Evolutionary conservation across 257 asterid genomes (phyloP).

Genomic region (Lycium ferocissimum): DNA sequence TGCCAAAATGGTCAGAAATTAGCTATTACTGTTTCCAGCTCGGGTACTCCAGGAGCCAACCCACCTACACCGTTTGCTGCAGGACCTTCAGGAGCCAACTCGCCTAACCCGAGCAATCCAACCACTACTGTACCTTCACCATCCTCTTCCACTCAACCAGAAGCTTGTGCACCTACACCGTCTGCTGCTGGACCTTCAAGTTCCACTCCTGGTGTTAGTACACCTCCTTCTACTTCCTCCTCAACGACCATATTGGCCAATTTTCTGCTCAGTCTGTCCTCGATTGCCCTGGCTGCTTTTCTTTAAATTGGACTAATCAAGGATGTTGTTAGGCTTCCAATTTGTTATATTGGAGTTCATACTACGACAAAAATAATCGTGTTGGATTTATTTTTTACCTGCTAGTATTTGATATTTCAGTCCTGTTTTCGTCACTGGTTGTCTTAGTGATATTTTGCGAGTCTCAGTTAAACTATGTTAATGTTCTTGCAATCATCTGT

Average conservation of each 20-base stretch:
- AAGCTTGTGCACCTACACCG: conserved; percentile 41
- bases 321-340: not conserved
- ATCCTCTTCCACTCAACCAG: conserved; percentile 32
- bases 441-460: not conserved
- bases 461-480: not conserved
- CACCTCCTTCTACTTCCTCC: not conserved
- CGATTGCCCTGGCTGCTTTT: not conserved
- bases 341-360: not conserved
- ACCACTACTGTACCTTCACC: not conserved
- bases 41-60: not conserved
- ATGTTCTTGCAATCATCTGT: not conserved
- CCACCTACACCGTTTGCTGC: conserved; percentile 13
- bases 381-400: not conserved
- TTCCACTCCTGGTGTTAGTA: not conserved
- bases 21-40: conserved; percentile 30
- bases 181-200: not conserved
- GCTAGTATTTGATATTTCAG: not conserved
- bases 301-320: not conserved
- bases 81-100: not conserved
- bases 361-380: not conserved
- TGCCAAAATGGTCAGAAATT: conserved; percentile 41
- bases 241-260: not conserved
- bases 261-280: not conserved
- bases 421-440: not conserved
- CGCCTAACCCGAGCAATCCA: conserved; percentile 32